Evolutionary conservation across 106 monocot species (phyloP), one percentile per base, ranked within the genome.

Genomic region (Dendrobium catenatum): DNA sequence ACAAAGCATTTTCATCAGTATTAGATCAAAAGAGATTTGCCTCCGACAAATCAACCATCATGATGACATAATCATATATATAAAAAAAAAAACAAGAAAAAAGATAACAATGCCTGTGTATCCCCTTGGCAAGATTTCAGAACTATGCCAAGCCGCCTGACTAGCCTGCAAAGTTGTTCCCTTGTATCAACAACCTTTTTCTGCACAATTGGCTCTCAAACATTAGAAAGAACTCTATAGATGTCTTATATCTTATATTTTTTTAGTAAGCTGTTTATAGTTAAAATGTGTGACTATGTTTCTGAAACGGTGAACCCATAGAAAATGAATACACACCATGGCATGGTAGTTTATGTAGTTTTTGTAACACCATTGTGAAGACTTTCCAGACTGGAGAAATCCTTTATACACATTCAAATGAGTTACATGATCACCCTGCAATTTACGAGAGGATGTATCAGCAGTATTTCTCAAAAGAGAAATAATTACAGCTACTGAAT

Each of bases 331-430:
- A 82, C 88, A 1, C 51, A 98, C 97, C 97, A 98, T 87, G 43
- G 92, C 87, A 43, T 98, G 94, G 85, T 98, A 91, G 79, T 98
- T 98, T 81, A 98, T 84, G 82, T 87, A 98, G 83, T 98, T 98
- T 68, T 80, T 89, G 89, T 95, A 91, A 80, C 97, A 98, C 97
- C 97, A 98, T 73, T 95, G 92, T 20, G 94, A 87, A 78, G 94
- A 93, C 84, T 89, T 98, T 18, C 92, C 90, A 81, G 90, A 94
- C 33, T 91, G 80, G 56, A 95, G 82, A 85, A 98, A 98, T 31
- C 91, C 97, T 86, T 88, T 91, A 81, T 93, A 95, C 29, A 98
- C 86, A 88, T 98, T 98, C 78, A 98, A 84, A 80, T 78, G 93
- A 33, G 94, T 88, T 31, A 98, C 85, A 84, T 95, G 98, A 89